These are phyloP conservation scores for Gamarada debralockiae DNA, from an alignment of 495 filamentous ascomycete genomes.

Conservation along the genomic window DNA sequence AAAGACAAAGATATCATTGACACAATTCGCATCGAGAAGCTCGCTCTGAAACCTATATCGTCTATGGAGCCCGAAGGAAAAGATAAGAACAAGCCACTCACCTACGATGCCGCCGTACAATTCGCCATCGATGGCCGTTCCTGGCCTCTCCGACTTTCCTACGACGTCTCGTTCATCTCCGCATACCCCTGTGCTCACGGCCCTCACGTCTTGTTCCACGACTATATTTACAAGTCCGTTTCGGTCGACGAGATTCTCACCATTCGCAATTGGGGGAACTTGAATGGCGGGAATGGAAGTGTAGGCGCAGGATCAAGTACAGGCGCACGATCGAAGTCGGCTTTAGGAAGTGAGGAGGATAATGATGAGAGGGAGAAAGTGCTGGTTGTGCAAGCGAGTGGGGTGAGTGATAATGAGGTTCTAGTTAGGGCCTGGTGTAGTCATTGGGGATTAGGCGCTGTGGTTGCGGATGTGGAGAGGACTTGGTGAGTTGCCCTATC, in stretches of 20 bases:
- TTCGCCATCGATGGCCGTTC: conserved; percentile 63
- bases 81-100: conserved; percentile 30
- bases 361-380: conserved; percentile 52
- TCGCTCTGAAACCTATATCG: conserved; percentile 43
- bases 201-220: conserved; percentile 65
- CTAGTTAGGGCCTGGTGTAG: conserved; percentile 69
- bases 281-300: conserved; percentile 15
- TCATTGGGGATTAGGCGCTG: conserved; percentile 62
- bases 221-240: conserved; percentile 53
- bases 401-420: conserved; percentile 68
- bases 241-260: conserved; percentile 56
- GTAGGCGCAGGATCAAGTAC: background rate
- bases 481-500: conserved; percentile 51
- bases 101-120: conserved; percentile 59
- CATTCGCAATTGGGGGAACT: conserved; percentile 57
- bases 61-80: conserved; percentile 13
- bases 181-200: conserved; percentile 66
- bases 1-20: conserved; percentile 46
- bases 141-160: conserved; percentile 58
- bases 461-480: conserved; percentile 59
- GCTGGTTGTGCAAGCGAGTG: conserved; percentile 66
- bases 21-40: conserved; percentile 59
- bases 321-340: conserved; percentile 16
- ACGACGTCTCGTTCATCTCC: conserved; percentile 61
- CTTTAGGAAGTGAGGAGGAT: conserved; percentile 10